Evolutionary conservation across 352 stramenopile species (phyloP).

Genomic region (Globisporangium paddicum): DNA sequence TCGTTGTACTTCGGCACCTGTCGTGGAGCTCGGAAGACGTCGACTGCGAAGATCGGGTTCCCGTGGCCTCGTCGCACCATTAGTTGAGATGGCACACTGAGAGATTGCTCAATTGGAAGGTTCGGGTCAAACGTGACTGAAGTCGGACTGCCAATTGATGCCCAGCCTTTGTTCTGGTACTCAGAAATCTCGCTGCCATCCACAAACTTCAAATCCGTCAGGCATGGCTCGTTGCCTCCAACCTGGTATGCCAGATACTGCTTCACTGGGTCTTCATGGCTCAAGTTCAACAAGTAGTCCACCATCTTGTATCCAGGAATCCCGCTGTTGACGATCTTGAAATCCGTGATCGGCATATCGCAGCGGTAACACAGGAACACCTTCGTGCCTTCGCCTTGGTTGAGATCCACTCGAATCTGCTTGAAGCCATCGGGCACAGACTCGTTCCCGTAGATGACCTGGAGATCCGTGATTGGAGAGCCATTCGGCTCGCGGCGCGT

Average conservation of each 20-base stretch:
- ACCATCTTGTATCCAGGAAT: constrained; percentile 84
- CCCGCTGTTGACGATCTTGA: constrained; percentile 81
- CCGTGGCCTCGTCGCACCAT: constrained; percentile 77
- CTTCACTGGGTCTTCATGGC: constrained; percentile 59
- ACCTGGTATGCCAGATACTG: constrained; percentile 84
- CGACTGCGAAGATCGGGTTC: constrained; percentile 84
- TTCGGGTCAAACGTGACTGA: constrained; percentile 24
- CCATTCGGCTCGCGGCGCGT: constrained; percentile 65
- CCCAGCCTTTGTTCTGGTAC: constrained; percentile 57
- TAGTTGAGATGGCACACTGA: constrained; percentile 32
- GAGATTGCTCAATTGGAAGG: constrained; percentile 1
- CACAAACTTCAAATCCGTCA: constrained; percentile 76
- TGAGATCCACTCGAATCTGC: constrained; percentile 81
- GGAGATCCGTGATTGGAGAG: constrained; percentile 82
- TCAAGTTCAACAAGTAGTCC: constrained; percentile 68
- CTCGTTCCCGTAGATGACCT: constrained; percentile 78
- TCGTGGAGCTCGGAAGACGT: constrained; percentile 79
- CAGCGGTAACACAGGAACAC: constrained; percentile 85
- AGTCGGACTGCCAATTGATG: constrained; percentile 57
- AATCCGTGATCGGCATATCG: constrained; percentile 86
- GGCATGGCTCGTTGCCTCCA: constrained; percentile 68
- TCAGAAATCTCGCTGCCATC: constrained; percentile 31
- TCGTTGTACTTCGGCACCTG: constrained; percentile 87
- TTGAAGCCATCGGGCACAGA: constrained; percentile 85
- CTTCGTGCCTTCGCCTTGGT: constrained; percentile 78